These are phyloP conservation scores for Cladosporium oxysporum DNA, from an alignment of 2,329 filamentous ascomycete genomes.

Conservation along the genomic window DNA sequence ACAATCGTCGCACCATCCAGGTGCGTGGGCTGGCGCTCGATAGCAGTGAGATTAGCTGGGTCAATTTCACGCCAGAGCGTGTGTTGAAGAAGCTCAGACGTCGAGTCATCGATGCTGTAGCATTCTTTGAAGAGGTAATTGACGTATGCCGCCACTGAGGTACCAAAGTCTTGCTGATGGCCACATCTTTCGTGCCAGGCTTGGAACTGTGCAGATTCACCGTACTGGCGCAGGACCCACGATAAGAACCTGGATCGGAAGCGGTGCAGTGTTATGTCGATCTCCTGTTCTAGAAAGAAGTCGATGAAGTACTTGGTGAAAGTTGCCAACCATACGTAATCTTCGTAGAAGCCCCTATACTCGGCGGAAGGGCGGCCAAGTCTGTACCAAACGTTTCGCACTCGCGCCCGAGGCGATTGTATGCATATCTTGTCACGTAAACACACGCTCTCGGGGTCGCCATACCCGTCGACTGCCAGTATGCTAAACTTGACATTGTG, in stretches of 20 bases:
- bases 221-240: slow-evolving; percentile 58
- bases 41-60: slow-evolving; percentile 31
- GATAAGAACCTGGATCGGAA: slow-evolving; percentile 60
- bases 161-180: slow-evolving; percentile 61
- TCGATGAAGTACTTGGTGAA: slow-evolving; percentile 73
- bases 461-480: slow-evolving; percentile 69
- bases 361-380: slow-evolving; percentile 57
- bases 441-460: slow-evolving; percentile 50
- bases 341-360: slow-evolving; percentile 63
- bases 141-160: slow-evolving; percentile 60
- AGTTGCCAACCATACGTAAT: slow-evolving; percentile 71
- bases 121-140: slow-evolving; percentile 68
- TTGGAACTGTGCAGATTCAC: slow-evolving; percentile 44
- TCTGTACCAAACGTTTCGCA: slow-evolving; percentile 61
- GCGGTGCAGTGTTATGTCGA: slow-evolving; percentile 52
- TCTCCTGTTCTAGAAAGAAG: slow-evolving; percentile 50
- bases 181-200: slow-evolving; percentile 52
- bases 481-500: slow-evolving; percentile 57
- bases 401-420: slow-evolving; percentile 49
- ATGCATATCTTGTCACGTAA: slow-evolving; percentile 58
- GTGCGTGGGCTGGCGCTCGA: slow-evolving; percentile 24
- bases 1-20: slow-evolving; percentile 57
- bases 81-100: slow-evolving; percentile 33
- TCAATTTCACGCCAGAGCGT: slow-evolving; percentile 43
- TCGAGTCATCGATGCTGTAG: slow-evolving; percentile 46